phyloP scores from a whole-genome alignment of 2,329 filamentous ascomycete species.

The Penicillium paneum region DNA sequence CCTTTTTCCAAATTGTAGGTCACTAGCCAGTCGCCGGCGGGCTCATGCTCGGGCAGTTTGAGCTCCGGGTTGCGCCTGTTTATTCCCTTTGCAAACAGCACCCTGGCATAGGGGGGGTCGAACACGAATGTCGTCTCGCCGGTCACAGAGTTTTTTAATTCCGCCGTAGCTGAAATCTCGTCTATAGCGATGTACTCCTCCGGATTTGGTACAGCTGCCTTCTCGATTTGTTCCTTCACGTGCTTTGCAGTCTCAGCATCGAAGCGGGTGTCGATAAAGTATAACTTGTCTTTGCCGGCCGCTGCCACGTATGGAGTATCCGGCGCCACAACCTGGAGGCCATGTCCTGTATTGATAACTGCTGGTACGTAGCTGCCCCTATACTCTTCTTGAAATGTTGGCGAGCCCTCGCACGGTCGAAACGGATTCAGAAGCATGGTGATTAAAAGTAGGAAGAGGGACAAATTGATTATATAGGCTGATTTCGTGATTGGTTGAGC shows the following conservation, averaged over 20 bases:
- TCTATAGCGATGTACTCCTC: slow-evolving; percentile 12
- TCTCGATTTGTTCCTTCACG: slow-evolving; percentile 14
- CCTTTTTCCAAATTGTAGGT: neutral
- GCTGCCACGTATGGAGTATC: slow-evolving; percentile 14
- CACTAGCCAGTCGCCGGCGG: neutral
- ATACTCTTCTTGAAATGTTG: slow-evolving; percentile 9
- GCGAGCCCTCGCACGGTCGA: slow-evolving; percentile 3
- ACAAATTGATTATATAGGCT: neutral
- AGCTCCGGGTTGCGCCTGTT: slow-evolving; percentile 12
- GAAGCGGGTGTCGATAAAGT: slow-evolving; percentile 13
- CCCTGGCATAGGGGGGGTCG: slow-evolving; percentile 8
- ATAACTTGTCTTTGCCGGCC: slow-evolving; percentile 4
- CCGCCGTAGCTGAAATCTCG: slow-evolving; percentile 12
- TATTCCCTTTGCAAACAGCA: slow-evolving; percentile 12
- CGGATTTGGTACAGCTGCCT: neutral
- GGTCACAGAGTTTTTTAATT: slow-evolving; percentile 6
- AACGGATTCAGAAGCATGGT: slow-evolving; percentile 5
- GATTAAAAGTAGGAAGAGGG: neutral
- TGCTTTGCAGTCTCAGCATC: slow-evolving; percentile 10
- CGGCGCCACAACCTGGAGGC: slow-evolving; percentile 11
- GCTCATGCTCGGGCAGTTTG: slow-evolving; percentile 11
- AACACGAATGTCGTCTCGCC: slow-evolving; percentile 15
- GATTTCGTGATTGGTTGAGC: too few relatives aligned
- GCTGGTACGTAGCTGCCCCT: slow-evolving; percentile 8
- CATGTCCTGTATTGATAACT: slow-evolving; percentile 5